Evolutionary conservation across 2,329 filamentous ascomycete species (phyloP).

Genomic region (Mollisiaceae sp.): DNA sequence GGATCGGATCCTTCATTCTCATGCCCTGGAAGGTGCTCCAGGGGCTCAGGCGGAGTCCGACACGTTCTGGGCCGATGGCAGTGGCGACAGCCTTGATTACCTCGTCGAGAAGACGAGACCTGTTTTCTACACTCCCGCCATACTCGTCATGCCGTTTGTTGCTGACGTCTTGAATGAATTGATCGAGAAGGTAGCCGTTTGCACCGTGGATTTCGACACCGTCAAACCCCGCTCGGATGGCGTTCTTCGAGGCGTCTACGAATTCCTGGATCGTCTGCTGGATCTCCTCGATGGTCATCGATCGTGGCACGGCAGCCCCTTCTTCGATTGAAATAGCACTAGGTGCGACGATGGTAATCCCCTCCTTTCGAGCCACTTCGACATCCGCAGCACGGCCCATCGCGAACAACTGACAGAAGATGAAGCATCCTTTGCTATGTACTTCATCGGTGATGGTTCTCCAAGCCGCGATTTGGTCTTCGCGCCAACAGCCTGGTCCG

Average conservation of each 20-base stretch:
- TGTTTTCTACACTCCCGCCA: conserved; percentile 38
- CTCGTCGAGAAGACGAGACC: conserved; percentile 54
- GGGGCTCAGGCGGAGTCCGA: conserved; percentile 63
- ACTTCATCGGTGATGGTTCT: conserved; percentile 64
- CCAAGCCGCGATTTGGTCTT: conserved; percentile 64
- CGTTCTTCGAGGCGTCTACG: conserved; percentile 30
- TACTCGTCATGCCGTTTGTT: conserved; percentile 36
- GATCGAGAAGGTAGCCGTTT: conserved; percentile 38
- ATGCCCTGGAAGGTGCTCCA: conserved; percentile 60
- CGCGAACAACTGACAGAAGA: conserved; percentile 66
- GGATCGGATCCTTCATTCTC: conserved; percentile 50
- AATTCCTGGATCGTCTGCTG: conserved; percentile 29
- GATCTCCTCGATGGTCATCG: conserved; percentile 33
- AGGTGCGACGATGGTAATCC: conserved; percentile 25
- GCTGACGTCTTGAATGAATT: conserved; percentile 35
- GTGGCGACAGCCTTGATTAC: conserved; percentile 55
- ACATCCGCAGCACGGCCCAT: conserved; percentile 59
- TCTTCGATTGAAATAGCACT: conserved; percentile 31
- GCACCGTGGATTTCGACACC: conserved; percentile 38
- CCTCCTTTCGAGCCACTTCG: conserved; percentile 21
- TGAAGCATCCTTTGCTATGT: conserved; percentile 63
- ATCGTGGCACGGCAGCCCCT: conserved; percentile 17
- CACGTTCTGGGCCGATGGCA: conserved; percentile 46
- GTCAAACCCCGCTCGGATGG: conserved; percentile 38
- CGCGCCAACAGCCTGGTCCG: conserved; percentile 61